Base-by-base conservation (phyloP, 352 stramenopile genomes). In the Globisporangium cederbergense region DNA sequence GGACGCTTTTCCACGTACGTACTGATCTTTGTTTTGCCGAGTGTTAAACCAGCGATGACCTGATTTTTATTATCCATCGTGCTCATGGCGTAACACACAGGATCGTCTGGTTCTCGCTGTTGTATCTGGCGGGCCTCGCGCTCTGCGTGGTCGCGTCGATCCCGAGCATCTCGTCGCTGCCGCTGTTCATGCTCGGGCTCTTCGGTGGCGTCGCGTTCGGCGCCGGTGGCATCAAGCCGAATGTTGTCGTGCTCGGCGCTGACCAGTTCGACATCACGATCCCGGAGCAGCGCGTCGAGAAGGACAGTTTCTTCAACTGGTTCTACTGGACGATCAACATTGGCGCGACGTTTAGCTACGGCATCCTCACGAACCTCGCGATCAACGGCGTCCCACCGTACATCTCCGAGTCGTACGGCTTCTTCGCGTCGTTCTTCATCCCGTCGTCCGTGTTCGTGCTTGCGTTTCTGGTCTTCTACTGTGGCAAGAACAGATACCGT, bases 251-350 rank as follows among this genome's bases (percentile, higher is more conserved):
- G 49, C 74, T 92, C 11, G 83, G 83, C 30, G 83, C 88, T 0
- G 88, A 96, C 47, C 88, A 96, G 60, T 96, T 96, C 60, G 78
- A 96, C 70, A 66, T 92, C 4, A 64, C 77, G 25, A 81, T 92
- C 32, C 84, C 83, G 0, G 72, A 72, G 7, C 83, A 96, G 70
- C 79, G 81, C 3, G 62, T 63, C 0, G 86, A 95, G 72, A 92
- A 96, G 59, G 88, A 92, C 66, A 91, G 82, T 43, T 97, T 97
- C 70, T 97, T 97, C 77, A 96, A 97, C 65, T 97, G 84, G 83
- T 98, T 98, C 73, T 98, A 98, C 74, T 97, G 88, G 88, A 76
- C 86, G 14, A 97, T 98, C 72, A 98, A 98, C 67, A 77, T 97
- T 28, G 92, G 92, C 40, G 89, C 92, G 8, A 91, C 91, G 40